Conservation (phyloP, 1,284 basidiomycete genomes). For the Puccinia novopanici region DNA sequence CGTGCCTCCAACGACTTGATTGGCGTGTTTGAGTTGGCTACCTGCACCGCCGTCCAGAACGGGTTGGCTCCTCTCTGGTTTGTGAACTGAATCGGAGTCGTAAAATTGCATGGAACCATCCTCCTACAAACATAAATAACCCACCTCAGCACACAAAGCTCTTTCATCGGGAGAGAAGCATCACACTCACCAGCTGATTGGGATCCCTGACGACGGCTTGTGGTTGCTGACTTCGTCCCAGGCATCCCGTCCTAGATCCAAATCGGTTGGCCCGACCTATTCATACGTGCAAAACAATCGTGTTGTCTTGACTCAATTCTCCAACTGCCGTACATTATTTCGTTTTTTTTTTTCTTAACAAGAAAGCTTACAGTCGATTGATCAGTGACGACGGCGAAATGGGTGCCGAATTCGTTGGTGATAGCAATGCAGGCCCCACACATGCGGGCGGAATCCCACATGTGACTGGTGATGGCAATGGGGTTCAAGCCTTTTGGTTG, state of each 20-base stretch:
- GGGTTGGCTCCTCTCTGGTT: not conserved
- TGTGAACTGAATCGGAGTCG: conserved; percentile 3
- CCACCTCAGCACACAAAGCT: no score
- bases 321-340: no score
- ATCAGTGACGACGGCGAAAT: conserved; percentile 3
- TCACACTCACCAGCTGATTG: not conserved
- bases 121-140: no score
- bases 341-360: no score
- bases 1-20: conserved; percentile 25
- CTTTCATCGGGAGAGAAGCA: no score
- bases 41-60: conserved; percentile 1
- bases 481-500: conserved; percentile 10
- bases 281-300: not conserved
- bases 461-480: conserved; percentile 22
- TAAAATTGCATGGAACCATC: conserved; percentile 10
- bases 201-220: not conserved
- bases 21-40: not conserved
- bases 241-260: not conserved
- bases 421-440: conserved; percentile 27
- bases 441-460: conserved; percentile 19
- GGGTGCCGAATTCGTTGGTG: not conserved
- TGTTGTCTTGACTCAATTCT: not conserved
- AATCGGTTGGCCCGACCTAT: not conserved
- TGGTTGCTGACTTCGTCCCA: conserved; percentile 16
- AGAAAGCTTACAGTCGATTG: not conserved